These are phyloP conservation scores for Macrophomina pseudophaseolina DNA, from an alignment of 2,329 filamentous ascomycete species.

Conservation along the genomic window DNA sequence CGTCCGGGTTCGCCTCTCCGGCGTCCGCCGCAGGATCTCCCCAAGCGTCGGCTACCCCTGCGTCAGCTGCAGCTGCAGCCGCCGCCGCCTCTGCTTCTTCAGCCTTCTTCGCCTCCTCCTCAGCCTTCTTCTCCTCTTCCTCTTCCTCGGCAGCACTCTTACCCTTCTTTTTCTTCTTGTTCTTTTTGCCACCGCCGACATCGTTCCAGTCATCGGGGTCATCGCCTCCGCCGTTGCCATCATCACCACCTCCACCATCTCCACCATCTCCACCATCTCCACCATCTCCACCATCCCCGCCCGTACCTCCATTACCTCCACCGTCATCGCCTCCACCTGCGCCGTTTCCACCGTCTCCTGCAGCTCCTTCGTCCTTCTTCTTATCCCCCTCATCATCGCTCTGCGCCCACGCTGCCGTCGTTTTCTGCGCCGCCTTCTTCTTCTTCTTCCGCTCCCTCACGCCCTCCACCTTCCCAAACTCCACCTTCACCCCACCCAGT, in stretches of 20 bases:
- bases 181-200: slow-evolving; percentile 43
- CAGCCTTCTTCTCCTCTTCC: slow-evolving; percentile 45
- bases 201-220: slow-evolving; percentile 41
- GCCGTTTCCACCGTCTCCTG: slow-evolving; percentile 42
- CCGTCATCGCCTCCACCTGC: slow-evolving; percentile 37
- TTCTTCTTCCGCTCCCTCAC: slow-evolving; percentile 56
- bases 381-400: slow-evolving; percentile 55
- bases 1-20: slow-evolving; percentile 34
- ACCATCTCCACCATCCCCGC: slow-evolving; percentile 36
- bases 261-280: slow-evolving; percentile 44
- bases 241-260: slow-evolving; percentile 36
- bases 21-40: slow-evolving; percentile 23
- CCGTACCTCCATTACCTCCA: slow-evolving; percentile 36
- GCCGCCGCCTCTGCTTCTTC: slow-evolving; percentile 40
- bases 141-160: slow-evolving; percentile 36
- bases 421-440: slow-evolving; percentile 58
- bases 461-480: slow-evolving; percentile 63
- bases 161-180: slow-evolving; percentile 48
- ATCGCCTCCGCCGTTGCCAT: slow-evolving; percentile 33
- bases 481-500: slow-evolving; percentile 52
- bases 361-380: slow-evolving; percentile 43
- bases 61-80: slow-evolving; percentile 37
- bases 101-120: slow-evolving; percentile 41
- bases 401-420: slow-evolving; percentile 41
- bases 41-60: slow-evolving; percentile 30